phyloP scores from a whole-genome alignment of 257 asterid genomes.

The Salvia rosmarinus region DNA sequence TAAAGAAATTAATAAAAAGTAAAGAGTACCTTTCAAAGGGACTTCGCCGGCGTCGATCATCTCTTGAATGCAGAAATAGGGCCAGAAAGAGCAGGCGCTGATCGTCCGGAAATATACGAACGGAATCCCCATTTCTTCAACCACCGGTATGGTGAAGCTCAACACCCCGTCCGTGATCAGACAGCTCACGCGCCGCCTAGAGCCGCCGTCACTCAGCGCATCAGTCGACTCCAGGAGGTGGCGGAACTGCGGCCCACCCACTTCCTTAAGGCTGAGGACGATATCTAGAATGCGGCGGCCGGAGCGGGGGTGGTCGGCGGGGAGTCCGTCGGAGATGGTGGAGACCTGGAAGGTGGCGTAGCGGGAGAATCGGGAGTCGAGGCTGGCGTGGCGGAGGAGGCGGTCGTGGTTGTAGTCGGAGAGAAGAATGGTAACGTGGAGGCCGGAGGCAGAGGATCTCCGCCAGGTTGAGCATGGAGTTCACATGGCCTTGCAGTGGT shows the following conservation, averaged over 20 bases:
- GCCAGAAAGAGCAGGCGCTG: slow-evolving; percentile 60
- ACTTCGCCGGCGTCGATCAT: slow-evolving; percentile 57
- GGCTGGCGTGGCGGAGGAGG: slow-evolving; percentile 43
- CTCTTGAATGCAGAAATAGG: slow-evolving; percentile 49
- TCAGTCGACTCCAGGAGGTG: slow-evolving; percentile 41
- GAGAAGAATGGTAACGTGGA: slow-evolving; percentile 53
- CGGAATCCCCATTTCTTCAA: slow-evolving; percentile 49
- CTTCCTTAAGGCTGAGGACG: slow-evolving; percentile 38
- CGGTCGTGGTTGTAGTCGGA: slow-evolving; percentile 51
- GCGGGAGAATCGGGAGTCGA: slow-evolving; percentile 39
- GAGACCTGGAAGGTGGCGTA: slow-evolving; percentile 48
- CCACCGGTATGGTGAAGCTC: slow-evolving; percentile 56
- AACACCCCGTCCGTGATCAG: slow-evolving; percentile 52
- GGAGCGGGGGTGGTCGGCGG: slow-evolving; percentile 48
- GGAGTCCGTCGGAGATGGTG: slow-evolving; percentile 58
- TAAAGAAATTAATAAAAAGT: neutral
- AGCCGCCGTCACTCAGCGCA: slow-evolving; percentile 22
- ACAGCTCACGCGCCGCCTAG: slow-evolving; percentile 42
- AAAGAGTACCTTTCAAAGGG: slow-evolving; percentile 42
- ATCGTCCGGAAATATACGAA: slow-evolving; percentile 47
- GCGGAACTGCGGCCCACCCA: slow-evolving; percentile 41
- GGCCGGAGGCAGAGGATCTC: slow-evolving; percentile 57
- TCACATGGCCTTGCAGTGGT: slow-evolving; percentile 62
- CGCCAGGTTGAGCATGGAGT: slow-evolving; percentile 64
- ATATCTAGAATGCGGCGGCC: slow-evolving; percentile 36